Evolutionary conservation across 2,329 filamentous ascomycete species (phyloP).

Genomic region (Lojkania enalia): DNA sequence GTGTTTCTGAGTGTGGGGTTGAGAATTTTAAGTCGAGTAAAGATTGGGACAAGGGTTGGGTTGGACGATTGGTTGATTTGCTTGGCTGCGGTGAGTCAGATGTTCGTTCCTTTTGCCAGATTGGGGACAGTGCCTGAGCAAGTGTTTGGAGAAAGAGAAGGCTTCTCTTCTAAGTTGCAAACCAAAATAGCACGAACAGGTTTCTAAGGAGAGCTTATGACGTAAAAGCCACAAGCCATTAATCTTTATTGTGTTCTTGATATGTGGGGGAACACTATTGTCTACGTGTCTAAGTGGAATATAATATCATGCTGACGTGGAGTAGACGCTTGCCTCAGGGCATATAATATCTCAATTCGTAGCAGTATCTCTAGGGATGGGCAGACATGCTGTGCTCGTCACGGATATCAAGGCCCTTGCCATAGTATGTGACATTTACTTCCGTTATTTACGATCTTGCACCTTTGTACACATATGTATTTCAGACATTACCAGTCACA

Average conservation of each 20-base stretch:
- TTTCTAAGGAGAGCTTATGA: neutral
- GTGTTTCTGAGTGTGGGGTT: conserved; percentile 9
- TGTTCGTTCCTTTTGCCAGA: too few relatives aligned
- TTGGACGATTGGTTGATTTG: conserved; percentile 17
- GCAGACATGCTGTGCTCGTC: conserved; percentile 11
- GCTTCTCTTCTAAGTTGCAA: neutral
- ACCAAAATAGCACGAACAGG: neutral
- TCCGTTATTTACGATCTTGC: neutral
- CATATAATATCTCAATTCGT: conserved; percentile 9
- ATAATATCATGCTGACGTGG: neutral
- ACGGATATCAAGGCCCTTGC: conserved; percentile 6
- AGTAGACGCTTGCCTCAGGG: conserved; percentile 6
- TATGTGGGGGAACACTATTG: too few relatives aligned
- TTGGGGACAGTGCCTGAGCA: too few relatives aligned
- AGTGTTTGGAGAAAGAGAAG: too few relatives aligned
- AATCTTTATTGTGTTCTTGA: neutral
- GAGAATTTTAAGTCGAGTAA: conserved; percentile 9
- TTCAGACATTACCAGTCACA: neutral
- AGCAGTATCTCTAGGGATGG: conserved; percentile 8
- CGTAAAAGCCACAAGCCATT: neutral
- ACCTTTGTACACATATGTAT: neutral
- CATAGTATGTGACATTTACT: conserved; percentile 6
- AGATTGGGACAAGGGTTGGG: conserved; percentile 16
- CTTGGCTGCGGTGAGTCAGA: conserved; percentile 13
- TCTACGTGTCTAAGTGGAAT: neutral